phyloP scores from a whole-genome alignment of 768 basidiomycete species.

The Suillus placidus region DNA sequence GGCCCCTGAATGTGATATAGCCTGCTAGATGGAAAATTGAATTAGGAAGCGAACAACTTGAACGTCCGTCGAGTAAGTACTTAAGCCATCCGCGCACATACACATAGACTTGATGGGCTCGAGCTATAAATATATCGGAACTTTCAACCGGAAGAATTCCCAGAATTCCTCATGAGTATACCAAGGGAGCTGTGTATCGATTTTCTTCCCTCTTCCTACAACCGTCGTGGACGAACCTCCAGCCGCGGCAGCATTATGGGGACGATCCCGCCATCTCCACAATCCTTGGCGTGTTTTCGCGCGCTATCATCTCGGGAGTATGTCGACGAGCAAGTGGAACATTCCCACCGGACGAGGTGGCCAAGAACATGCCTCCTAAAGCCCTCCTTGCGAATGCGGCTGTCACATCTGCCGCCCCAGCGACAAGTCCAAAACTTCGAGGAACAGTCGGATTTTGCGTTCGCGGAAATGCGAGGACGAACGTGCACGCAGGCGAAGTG shows the following conservation, averaged over 20 bases:
- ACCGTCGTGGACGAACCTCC: not conserved
- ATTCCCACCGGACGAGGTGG: not conserved
- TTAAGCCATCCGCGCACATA: not conserved
- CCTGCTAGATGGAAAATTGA: not conserved
- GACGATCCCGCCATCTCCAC: not conserved
- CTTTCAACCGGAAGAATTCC: not conserved
- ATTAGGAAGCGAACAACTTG: not conserved
- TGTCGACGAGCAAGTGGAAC: not conserved
- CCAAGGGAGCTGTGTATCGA: not conserved
- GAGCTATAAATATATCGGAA: not conserved
- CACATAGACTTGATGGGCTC: not conserved
- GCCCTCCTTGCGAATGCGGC: not conserved
- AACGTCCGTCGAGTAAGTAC: not conserved
- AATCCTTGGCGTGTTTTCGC: not conserved
- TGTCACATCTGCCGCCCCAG: not conserved
- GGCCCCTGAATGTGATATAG: not conserved
- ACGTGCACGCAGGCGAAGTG: not conserved
- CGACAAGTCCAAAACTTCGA: not conserved
- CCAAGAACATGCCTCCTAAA: not conserved
- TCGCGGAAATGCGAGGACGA: not conserved
- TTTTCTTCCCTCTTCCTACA: not conserved
- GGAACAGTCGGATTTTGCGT: not conserved
- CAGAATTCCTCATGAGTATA: not conserved
- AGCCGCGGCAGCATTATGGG: not conserved
- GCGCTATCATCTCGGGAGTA: slow-evolving; percentile 1